phyloP scores from a whole-genome alignment of 257 asterid genomes.

The Misopates orontium region DNA sequence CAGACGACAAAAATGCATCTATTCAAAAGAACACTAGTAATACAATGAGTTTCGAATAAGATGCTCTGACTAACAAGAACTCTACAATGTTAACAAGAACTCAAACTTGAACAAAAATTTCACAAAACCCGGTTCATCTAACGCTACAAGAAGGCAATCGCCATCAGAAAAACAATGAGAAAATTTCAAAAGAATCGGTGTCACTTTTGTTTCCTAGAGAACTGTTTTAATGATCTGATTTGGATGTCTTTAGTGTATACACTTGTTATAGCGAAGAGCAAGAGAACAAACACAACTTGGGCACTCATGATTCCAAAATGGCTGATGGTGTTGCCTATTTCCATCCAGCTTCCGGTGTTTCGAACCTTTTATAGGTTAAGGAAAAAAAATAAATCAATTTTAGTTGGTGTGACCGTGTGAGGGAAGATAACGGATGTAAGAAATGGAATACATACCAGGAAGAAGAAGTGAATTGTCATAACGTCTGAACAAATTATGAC shows the following conservation, averaged over 20 bases:
- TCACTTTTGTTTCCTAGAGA: constrained; percentile 63
- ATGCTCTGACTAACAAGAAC: not conserved
- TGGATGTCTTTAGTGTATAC: constrained; percentile 78
- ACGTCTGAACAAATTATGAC: constrained; percentile 93
- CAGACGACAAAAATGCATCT: not conserved
- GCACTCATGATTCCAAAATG: constrained; percentile 99
- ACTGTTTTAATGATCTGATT: constrained; percentile 45
- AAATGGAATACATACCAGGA: constrained; percentile 59
- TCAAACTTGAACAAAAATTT: constrained; percentile 21
- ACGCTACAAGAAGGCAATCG: not conserved
- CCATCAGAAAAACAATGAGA: not conserved
- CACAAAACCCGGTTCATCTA: not conserved
- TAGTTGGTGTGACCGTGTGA: no score
- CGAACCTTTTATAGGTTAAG: constrained; percentile 53
- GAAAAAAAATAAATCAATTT: not conserved
- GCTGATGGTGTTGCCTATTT: constrained; percentile 96
- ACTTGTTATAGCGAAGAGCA: constrained; percentile 75
- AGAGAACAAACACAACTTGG: constrained; percentile 86
- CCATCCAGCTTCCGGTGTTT: constrained; percentile 99
- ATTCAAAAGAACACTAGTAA: not conserved
- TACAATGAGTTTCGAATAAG: not conserved
- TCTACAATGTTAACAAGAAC: not conserved
- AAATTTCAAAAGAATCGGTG: not conserved
- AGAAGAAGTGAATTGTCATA: constrained; percentile 96
- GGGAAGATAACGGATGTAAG: not conserved